Evolutionary conservation across 2,329 filamentous ascomycete genomes (phyloP).

Genomic region (Fusarium lyarnte): DNA sequence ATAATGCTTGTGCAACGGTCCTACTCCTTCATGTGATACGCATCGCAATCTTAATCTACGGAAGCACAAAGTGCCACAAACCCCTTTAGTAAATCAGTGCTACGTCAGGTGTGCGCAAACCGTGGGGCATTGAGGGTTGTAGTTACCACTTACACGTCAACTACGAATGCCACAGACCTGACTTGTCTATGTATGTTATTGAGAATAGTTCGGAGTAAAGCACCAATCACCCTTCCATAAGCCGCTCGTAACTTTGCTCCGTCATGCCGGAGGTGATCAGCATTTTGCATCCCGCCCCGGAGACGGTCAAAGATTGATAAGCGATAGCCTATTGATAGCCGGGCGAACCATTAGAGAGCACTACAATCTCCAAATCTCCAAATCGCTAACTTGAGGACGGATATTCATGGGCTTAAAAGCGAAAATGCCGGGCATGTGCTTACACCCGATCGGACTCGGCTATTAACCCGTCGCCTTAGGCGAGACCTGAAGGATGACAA

Average conservation of each 20-base stretch:
- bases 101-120: conserved; percentile 5
- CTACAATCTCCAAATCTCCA: conserved; percentile 20
- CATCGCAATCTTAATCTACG: conserved; percentile 23
- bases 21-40: conserved; percentile 2
- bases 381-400: conserved; percentile 5
- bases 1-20: conserved; percentile 1
- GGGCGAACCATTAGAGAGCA: conserved; percentile 4
- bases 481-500: conserved; percentile 6
- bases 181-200: neutral
- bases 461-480: conserved; percentile 8
- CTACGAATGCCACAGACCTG: neutral
- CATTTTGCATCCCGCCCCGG: neutral
- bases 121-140: neutral
- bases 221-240: neutral
- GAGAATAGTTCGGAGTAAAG: neutral
- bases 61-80: conserved; percentile 6
- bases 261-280: conserved; percentile 8
- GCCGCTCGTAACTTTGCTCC: conserved; percentile 17
- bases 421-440: conserved; percentile 34
- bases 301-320: conserved; percentile 16
- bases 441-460: conserved; percentile 41
- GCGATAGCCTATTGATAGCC: conserved; percentile 6
- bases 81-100: conserved; percentile 2
- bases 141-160: conserved; percentile 4
- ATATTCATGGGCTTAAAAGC: conserved; percentile 25